Evolutionary conservation across 2,329 filamentous ascomycete genomes (phyloP), one percentile per base, ranked within the genome.

Genomic region (Didymella segeticola): DNA sequence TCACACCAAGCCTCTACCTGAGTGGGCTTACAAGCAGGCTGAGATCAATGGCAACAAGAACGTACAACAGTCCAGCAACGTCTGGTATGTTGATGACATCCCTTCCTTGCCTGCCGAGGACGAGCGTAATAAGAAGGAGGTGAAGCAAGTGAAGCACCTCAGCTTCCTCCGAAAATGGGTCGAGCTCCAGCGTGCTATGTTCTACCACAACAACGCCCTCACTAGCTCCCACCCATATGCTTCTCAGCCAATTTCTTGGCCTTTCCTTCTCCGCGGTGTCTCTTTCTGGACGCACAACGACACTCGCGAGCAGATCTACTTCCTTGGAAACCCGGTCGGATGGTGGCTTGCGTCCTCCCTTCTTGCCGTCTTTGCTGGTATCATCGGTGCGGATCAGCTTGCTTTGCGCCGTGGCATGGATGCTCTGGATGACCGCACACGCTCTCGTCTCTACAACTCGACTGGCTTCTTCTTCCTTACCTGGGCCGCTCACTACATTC

Each of bases 21-120:
- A 99, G 4, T 99, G 95, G 95, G 95, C 84, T 22, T 93, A 90
- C 80, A 95, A 96, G 76, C 95, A 99, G 77, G 93, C 96, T 70
- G 95, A 99, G 75, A 97, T 99, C 81, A 99, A 99, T 76, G 95
- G 95, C 56, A 99, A 99, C 83, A 99, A 99, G 85, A 96, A 96
- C 73, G 80, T 96, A 47, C 82, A 87, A 23, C 90, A 93, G 58
- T 88, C 89, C 72, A 96, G 91, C 74, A 99, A 99, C 74, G 83
- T 96, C 58, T 99, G 95, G 95, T 88, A 89, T 64, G 89, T 93
- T 12, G 95, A 99, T 68, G 91, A 96, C 60, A 90, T 98, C 46
- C 85, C 90, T n/a, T 92, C 88, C 9, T 78, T 98, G 39, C 80
- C 88, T 2, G 80, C 77, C 5, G 91, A 91, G 63, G 86, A 88